Conservation (phyloP, 345 rosid genomes). For the Populus ilicifolia region DNA sequence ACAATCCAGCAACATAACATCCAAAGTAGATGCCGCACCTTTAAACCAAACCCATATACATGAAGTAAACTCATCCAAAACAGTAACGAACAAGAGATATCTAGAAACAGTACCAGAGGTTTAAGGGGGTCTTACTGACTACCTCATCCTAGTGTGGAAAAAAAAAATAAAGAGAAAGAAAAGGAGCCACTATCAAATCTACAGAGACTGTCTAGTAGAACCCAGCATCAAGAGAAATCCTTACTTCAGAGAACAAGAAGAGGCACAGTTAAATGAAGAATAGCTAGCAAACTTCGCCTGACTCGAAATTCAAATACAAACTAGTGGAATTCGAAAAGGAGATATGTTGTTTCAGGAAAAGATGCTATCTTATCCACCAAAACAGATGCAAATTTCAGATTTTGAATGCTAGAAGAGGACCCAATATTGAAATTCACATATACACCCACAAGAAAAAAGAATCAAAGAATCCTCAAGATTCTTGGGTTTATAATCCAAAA, state of each 20-base stretch:
- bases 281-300: constrained; percentile 6
- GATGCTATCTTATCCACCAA: constrained; percentile 41
- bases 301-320: constrained; percentile 23
- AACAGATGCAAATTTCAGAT: constrained; percentile 15
- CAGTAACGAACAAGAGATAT: constrained; percentile 30
- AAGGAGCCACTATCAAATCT: constrained; percentile 37
- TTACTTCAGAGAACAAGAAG: constrained; percentile 18
- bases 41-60: constrained; percentile 72
- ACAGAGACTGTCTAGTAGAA: constrained; percentile 37
- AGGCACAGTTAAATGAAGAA: constrained; percentile 4
- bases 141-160: constrained; percentile 29
- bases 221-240: constrained; percentile 39
- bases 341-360: constrained; percentile 5
- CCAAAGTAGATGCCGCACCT: constrained; percentile 80
- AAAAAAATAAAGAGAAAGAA: constrained; percentile 18
- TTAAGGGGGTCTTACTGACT: constrained; percentile 28
- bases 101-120: constrained; percentile 24
- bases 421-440: constrained; percentile 18
- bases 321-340: constrained; percentile 21
- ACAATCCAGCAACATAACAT: constrained; percentile 78
- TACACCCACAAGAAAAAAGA: constrained; percentile 24
- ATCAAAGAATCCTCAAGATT: constrained; percentile 37
- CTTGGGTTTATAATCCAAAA: constrained; percentile 7
- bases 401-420: constrained; percentile 19
- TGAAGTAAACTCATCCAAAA: constrained; percentile 77